Percentiles rank a stretch among this genome's conserved stretches.
phyloP scores from a whole-genome alignment of 2,329 filamentous ascomycete genomes.

The Penicillium italicum region DNA sequence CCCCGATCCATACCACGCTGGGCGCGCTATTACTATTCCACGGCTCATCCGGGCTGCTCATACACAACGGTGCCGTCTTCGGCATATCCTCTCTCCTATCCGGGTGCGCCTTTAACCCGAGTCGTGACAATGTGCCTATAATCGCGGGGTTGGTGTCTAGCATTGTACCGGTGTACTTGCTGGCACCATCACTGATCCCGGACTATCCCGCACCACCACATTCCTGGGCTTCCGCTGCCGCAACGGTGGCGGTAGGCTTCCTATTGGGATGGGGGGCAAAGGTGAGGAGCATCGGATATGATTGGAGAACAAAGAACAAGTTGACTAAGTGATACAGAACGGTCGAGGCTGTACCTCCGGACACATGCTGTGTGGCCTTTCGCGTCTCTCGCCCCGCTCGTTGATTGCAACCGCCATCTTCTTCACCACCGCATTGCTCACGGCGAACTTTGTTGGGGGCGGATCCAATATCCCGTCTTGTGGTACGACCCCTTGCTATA shows the following conservation, averaged over 20 bases:
- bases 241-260: constrained; percentile 43
- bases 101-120: constrained; percentile 40
- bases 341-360: constrained; percentile 53
- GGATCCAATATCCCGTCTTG: constrained; percentile 43
- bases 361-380: constrained; percentile 54
- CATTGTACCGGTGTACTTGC: constrained; percentile 39
- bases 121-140: constrained; percentile 43
- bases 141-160: constrained; percentile 48
- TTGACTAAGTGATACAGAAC: constrained; percentile 31
- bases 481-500: constrained; percentile 45
- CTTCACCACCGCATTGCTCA: constrained; percentile 44
- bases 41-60: constrained; percentile 48
- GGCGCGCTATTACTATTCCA: constrained; percentile 52
- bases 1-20: constrained; percentile 50
- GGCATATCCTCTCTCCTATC: constrained; percentile 50
- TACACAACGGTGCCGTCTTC: constrained; percentile 51
- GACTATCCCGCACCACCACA: constrained; percentile 38
- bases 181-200: constrained; percentile 47
- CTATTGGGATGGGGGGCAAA: constrained; percentile 53
- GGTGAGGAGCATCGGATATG: constrained; percentile 30
- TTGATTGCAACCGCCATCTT: constrained; percentile 46
- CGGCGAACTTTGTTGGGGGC: constrained; percentile 36
- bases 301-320: background rate
- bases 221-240: constrained; percentile 34
- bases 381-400: constrained; percentile 50